Conservation (phyloP, 306 rosid genomes). For the Medicago arabica region DNA sequence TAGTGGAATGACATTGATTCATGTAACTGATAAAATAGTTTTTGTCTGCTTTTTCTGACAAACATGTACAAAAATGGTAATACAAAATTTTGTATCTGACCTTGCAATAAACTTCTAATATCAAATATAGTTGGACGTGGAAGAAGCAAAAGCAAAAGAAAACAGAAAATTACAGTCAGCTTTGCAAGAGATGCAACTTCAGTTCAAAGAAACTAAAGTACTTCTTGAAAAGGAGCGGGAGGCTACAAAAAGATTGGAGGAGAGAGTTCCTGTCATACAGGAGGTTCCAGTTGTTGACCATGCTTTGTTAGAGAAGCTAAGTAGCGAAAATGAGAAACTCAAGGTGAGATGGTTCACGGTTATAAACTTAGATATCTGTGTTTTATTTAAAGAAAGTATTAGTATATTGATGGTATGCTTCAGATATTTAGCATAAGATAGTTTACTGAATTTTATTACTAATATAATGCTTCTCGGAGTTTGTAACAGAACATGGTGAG, state of each 20-base stretch:
- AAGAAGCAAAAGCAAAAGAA: constrained; percentile 92
- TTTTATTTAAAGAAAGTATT: constrained; percentile 13
- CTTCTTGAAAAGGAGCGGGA: constrained; percentile 81
- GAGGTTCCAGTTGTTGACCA: constrained; percentile 96
- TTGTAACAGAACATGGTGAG: constrained; percentile 77
- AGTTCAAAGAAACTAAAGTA: constrained; percentile 78
- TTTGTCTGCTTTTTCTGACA: constrained; percentile 6
- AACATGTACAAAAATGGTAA: constrained; percentile 9
- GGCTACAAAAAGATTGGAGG: constrained; percentile 67
- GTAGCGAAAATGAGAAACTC: constrained; percentile 89
- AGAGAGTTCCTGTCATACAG: constrained; percentile 72
- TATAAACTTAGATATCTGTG: constrained; percentile 32
- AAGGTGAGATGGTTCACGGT: constrained; percentile 66
- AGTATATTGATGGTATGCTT: neutral
- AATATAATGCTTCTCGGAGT: constrained; percentile 43
- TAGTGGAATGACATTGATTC: constrained; percentile 23
- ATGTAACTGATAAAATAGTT: neutral
- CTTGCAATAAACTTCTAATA: constrained; percentile 39
- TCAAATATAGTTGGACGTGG: constrained; percentile 76
- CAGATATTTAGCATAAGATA: constrained; percentile 22
- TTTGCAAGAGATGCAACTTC: constrained; percentile 81
- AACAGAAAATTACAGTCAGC: constrained; percentile 79
- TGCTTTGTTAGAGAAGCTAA: constrained; percentile 75
- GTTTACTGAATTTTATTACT: constrained; percentile 39
- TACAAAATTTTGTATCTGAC: constrained; percentile 20